These are phyloP conservation scores for Termitomyces sp. DNA, from an alignment of 768 basidiomycete species.

Conservation along the genomic window DNA sequence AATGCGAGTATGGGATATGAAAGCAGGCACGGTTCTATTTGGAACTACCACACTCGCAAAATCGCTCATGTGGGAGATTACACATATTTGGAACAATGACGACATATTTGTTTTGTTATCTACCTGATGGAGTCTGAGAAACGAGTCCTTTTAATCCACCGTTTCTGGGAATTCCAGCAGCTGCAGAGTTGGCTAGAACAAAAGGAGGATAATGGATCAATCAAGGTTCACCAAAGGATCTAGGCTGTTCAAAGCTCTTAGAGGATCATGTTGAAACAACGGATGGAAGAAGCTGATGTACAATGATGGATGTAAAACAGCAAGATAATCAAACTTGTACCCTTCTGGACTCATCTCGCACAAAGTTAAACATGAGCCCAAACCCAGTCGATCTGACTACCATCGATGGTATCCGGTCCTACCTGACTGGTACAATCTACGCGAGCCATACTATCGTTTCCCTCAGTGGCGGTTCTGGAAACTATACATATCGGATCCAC, in stretches of 20 bases:
- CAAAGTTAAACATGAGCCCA: neutral
- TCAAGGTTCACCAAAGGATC: neutral
- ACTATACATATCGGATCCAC: conserved; percentile 53
- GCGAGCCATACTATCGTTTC: conserved; percentile 29
- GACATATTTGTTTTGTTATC: neutral
- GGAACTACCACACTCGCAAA: neutral
- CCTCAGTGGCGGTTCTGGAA: conserved; percentile 48
- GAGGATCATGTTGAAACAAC: neutral
- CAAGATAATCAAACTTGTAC: neutral
- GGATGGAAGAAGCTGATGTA: neutral
- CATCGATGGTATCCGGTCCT: conserved; percentile 28
- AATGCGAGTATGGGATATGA: neutral
- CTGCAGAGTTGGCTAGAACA: neutral
- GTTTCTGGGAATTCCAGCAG: neutral
- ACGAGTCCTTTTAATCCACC: neutral
- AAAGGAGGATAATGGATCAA: neutral
- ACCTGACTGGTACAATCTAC: conserved; percentile 44
- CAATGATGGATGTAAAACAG: too few relatives aligned
- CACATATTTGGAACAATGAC: neutral
- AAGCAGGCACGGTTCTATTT: neutral
- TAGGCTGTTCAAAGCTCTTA: too few relatives aligned
- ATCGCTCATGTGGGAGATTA: neutral
- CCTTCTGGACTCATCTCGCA: neutral
- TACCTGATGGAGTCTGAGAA: neutral
- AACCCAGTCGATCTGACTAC: conserved; percentile 23